A percentile compares a stretch with the other conserved stretches of the same genome.
Evolutionary conservation across 352 stramenopile genomes (phyloP).

Genomic region (Pythium sp.): DNA sequence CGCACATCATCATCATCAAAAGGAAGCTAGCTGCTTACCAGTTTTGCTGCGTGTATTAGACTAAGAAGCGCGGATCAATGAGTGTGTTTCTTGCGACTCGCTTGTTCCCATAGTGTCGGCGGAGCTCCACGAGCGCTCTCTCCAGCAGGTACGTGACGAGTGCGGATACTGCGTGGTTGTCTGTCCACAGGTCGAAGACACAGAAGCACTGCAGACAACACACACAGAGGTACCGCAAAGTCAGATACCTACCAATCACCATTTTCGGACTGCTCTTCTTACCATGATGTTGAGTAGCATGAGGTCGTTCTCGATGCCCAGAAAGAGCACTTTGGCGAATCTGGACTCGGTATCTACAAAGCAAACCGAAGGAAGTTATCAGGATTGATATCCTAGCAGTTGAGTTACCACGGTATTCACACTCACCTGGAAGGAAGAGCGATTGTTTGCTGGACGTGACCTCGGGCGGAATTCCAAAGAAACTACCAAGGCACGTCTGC

Average conservation of each 20-base stretch:
- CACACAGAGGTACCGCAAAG: slow-evolving; percentile 4
- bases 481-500: slow-evolving; percentile 64
- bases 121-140: slow-evolving; percentile 29
- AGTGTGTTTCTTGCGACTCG: slow-evolving; percentile 57
- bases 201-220: slow-evolving; percentile 50
- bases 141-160: slow-evolving; percentile 64
- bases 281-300: slow-evolving; percentile 86
- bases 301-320: slow-evolving; percentile 85
- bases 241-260: slow-evolving; percentile 10
- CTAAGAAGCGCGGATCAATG: slow-evolving; percentile 66
- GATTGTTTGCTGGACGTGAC: slow-evolving; percentile 67
- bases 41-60: slow-evolving; percentile 32
- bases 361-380: not conserved
- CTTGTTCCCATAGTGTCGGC: slow-evolving; percentile 36
- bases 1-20: not conserved
- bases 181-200: slow-evolving; percentile 59
- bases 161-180: slow-evolving; percentile 63
- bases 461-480: slow-evolving; percentile 70
- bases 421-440: slow-evolving; percentile 57
- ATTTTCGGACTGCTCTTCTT: not conserved
- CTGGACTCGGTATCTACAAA: slow-evolving; percentile 42
- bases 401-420: not conserved
- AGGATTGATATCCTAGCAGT: not conserved
- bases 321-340: slow-evolving; percentile 61
- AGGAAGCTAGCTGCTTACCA: not conserved